Conservation (phyloP, 805 yeast genomes). For the Lipomyces kockii region DNA sequence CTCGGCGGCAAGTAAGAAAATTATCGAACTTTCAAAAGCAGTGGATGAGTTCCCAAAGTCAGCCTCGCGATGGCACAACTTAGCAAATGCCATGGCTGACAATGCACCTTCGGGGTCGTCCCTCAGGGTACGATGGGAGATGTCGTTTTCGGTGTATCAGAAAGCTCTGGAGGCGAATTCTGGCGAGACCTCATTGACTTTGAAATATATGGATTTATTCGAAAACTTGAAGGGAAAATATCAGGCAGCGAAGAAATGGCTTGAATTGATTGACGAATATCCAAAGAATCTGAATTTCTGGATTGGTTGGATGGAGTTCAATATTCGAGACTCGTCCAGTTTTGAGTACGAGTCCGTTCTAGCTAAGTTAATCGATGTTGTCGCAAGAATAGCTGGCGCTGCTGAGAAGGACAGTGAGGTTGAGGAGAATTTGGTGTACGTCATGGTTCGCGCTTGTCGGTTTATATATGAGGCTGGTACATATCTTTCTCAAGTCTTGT, state of each 20-base stretch:
- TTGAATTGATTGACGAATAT: constrained; percentile 1
- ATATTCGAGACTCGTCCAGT: constrained; percentile 20
- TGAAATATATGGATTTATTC: constrained; percentile 17
- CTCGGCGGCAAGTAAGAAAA: background rate
- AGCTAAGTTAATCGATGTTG: constrained; percentile 5
- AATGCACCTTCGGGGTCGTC: constrained; percentile 3
- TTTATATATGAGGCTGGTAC: constrained; percentile 28
- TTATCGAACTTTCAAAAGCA: constrained; percentile 15
- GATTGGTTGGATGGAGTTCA: constrained; percentile 28
- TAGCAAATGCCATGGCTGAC: constrained; percentile 19
- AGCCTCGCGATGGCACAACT: constrained; percentile 15
- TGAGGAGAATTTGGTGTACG: constrained; percentile 13
- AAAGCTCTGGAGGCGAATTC: constrained; percentile 27
- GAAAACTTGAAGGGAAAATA: constrained; percentile 28
- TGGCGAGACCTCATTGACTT: constrained; percentile 12
- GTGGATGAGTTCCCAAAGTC: constrained; percentile 20
- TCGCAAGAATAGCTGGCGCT: background rate
- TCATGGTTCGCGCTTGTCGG: constrained; percentile 9
- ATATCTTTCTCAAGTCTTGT: background rate
- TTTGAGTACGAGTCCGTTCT: constrained; percentile 22
- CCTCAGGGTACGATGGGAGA: constrained; percentile 11
- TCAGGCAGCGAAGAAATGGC: constrained; percentile 26
- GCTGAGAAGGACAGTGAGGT: background rate
- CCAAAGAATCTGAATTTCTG: constrained; percentile 22
- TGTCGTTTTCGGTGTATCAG: constrained; percentile 26